phyloP scores from a whole-genome alignment of 805 yeast genomes.

The Hanseniaspora clermontiae region DNA sequence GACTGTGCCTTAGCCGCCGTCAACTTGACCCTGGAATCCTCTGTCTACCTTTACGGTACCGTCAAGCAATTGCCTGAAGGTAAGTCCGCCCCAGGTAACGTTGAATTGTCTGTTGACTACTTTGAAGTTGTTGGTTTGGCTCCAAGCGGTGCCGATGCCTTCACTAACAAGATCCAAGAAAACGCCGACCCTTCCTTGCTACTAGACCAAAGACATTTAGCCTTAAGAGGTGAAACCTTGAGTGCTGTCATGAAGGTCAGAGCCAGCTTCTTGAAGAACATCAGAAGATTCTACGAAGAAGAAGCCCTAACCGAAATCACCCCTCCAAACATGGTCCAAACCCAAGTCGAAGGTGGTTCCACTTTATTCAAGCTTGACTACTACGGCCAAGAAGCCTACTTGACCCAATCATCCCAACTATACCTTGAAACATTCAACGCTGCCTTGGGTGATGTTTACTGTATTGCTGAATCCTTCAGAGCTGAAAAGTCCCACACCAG shows the following conservation, averaged over 20 bases:
- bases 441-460: conserved; percentile 90
- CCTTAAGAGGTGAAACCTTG: conserved; percentile 92
- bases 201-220: conserved; percentile 87
- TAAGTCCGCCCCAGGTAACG: conserved; percentile 93
- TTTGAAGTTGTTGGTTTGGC: conserved; percentile 85
- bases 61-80: conserved; percentile 85
- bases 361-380: conserved; percentile 85
- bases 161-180: conserved; percentile 89
- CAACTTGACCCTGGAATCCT: conserved; percentile 78
- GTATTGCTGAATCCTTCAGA: conserved; percentile 96
- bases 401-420: conserved; percentile 94
- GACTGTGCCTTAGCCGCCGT: conserved; percentile 84
- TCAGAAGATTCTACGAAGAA: conserved; percentile 67
- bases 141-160: conserved; percentile 90
- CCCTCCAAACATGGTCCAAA: conserved; percentile 99
- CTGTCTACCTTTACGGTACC: conserved; percentile 68
- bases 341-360: conserved; percentile 98
- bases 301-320: conserved; percentile 80
- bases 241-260: conserved; percentile 91
- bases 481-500: conserved; percentile 98
- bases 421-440: conserved; percentile 95
- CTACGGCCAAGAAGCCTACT: conserved; percentile 91
- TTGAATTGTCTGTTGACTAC: conserved; percentile 82
- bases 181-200: conserved; percentile 84
- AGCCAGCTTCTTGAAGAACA: conserved; percentile 57